Evolutionary conservation across 2,329 filamentous ascomycete genomes (phyloP), one percentile per base, ranked within the genome.

Genomic region (Ophioceras dolichostomum): DNA sequence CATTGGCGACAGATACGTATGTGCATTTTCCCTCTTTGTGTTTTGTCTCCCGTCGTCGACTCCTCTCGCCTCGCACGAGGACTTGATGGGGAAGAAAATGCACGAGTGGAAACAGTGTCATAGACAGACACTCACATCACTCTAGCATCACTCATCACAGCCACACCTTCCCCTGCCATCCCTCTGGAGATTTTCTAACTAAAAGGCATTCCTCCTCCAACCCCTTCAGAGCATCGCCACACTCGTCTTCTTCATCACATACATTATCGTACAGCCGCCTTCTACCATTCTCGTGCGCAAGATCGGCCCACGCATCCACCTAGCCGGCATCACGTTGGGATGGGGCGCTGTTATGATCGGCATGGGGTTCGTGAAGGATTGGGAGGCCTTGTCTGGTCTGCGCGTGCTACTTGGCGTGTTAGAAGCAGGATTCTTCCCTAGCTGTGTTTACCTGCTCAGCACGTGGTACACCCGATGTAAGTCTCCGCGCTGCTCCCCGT

Each of bases 211-310:
- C n/a, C n/a, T n/a, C n/a, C n/a, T 28, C 35, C 36, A 26, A 34
- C 32, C 16, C 13, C 6, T 22, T 4, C 43, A 69, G 64, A 70
- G 73, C n/a, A 70, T 85, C 48, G 68, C 80, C 39, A 79, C 79
- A 4, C 62, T 85, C 26, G 65, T 84, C 49, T 86, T 86, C 62
- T 86, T 85, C 63, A 66, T 83, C 45, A 71, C 79, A 1, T 87
- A 86, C 53, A 70, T 80, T 42, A 37, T 83, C 36, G 79, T 84
- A 43, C 80, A 87, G 50, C 75, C 79, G 0, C 79, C 79, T 0
- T 79, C 79, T 3, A 85, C 81, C 1, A 60, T 85, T 30, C 55
- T 84, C 24, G 67, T 81, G 35, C 76, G 81, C 26, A 75, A 74
- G 48, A 48, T 86, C 36, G 81, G 82, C 1, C 72, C 76, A 4